These are phyloP conservation scores for Chrysochromulina tobinii DNA, from an alignment of 78 protist genomes.

Conservation along the genomic window DNA sequence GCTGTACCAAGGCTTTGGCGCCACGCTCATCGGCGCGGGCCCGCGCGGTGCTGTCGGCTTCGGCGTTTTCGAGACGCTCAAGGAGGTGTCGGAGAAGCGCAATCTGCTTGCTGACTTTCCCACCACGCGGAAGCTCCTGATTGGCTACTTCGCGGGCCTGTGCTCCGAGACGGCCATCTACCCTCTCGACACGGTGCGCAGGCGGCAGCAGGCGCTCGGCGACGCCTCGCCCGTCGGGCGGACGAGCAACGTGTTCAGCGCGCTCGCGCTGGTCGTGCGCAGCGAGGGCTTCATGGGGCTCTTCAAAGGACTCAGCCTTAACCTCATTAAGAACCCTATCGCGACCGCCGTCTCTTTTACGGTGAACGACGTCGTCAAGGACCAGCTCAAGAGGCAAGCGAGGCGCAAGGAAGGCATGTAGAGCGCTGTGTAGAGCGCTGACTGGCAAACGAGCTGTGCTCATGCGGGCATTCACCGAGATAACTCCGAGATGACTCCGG, in stretches of 20 bases:
- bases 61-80: not conserved
- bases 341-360: not conserved
- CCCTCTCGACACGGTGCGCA: constrained; percentile 2
- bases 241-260: not conserved
- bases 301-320: not conserved
- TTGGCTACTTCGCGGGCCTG: not conserved
- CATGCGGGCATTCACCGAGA: no score
- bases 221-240: not conserved
- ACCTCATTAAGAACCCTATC: not conserved
- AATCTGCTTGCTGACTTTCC: not conserved
- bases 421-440: no score
- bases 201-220: constrained; percentile 14
- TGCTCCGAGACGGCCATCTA: not conserved
- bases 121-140: not conserved
- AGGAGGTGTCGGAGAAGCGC: not conserved
- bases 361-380: not conserved
- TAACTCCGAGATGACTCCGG: no score
- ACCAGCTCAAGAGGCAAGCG: not conserved
- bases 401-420: no score
- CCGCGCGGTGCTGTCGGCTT: not conserved
- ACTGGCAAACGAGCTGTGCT: no score
- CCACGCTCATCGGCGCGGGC: not conserved
- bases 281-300: not conserved
- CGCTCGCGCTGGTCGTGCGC: not conserved
- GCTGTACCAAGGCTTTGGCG: not conserved